Base-by-base conservation (phyloP, 108 stramenopile genomes). In the Nitzschia inconspicua region DNA sequence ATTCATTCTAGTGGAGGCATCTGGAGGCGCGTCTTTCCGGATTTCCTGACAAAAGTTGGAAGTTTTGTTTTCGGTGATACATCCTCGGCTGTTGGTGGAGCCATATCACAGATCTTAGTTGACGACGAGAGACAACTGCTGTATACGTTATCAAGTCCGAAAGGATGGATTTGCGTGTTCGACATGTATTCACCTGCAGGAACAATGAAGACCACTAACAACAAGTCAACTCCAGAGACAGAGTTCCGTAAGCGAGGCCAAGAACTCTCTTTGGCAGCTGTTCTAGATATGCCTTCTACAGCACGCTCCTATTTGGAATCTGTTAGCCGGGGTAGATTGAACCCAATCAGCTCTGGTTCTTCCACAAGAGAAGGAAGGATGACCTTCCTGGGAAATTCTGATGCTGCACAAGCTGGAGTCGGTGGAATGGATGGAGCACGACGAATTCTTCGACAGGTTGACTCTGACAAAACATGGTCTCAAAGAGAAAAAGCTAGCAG, bases 351-450 rank as follows among this genome's bases (percentile, higher is more conserved):
- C 13, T 70, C 74, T 11, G 39, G 48, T 22, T 67, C 73, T 25
- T 65, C 70, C 2, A 10, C 25, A 5, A 51, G 44, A 24, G 60
- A 84, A 2, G 86, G 73, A 16, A 62, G 47, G 23, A 73, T 93
- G 11, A 72, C 60, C 16, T 93, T 93, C 60, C 79, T 83, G 11
- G 91, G 91, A 18, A 85, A 84, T 13, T 74, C 78, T 41, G 60
- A 69, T 8, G 70, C 80, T 4, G 91, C 91, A 14, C 82, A 86
- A 72, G 80, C 82, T 39, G 91, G 91, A 26, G 88, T 93, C 14
- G 91, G 91, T 22, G 88, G 91, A 19, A 93, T 93, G 91, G 86
- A 93, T 13, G 91, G 91, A 22, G 91, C 91, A 11, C 56, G 88
- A 24, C 60, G 64, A 7, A 84, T 89, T 19, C 65, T 93, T 20